A percentile compares a stretch with the other conserved stretches of the same genome.
These are phyloP conservation scores for Blastobotrys buckinghamii DNA, from an alignment of 1,139 yeast species.

Conservation along the genomic window DNA sequence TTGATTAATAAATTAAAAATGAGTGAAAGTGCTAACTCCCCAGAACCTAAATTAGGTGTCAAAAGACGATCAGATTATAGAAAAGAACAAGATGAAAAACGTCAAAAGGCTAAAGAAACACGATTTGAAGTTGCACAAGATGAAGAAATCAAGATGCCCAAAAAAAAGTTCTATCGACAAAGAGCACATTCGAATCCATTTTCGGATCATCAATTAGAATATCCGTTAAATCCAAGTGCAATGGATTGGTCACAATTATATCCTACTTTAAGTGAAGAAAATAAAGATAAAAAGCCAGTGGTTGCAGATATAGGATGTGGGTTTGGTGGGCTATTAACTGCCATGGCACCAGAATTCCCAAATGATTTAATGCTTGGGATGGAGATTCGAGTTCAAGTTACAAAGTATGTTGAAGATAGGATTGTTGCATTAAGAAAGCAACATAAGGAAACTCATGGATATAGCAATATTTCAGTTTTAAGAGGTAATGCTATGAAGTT, in stretches of 20 bases:
- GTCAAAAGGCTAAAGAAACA: slow-evolving; percentile 32
- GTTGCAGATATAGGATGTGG: slow-evolving; percentile 98
- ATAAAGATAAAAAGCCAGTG: slow-evolving; percentile 51
- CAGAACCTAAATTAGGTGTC: background rate
- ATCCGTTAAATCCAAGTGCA: slow-evolving; percentile 69
- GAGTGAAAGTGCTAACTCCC: background rate
- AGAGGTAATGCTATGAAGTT: slow-evolving; percentile 98
- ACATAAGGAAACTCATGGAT: slow-evolving; percentile 36
- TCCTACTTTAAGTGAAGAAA: slow-evolving; percentile 38
- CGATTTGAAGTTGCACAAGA: slow-evolving; percentile 37
- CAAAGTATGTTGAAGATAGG: slow-evolving; percentile 93
- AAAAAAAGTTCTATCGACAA: slow-evolving; percentile 88
- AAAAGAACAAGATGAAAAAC: slow-evolving; percentile 35
- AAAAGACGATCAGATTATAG: slow-evolving; percentile 37
- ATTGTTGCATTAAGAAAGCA: slow-evolving; percentile 78
- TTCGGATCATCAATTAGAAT: slow-evolving; percentile 87
- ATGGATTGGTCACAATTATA: slow-evolving; percentile 86
- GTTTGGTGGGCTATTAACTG: slow-evolving; percentile 84
- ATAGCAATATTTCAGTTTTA: slow-evolving; percentile 80
- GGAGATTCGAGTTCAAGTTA: slow-evolving; percentile 97
- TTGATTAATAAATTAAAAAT: too few relatives aligned
- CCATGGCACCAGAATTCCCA: slow-evolving; percentile 73
- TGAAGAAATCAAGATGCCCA: slow-evolving; percentile 75
- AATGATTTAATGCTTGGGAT: slow-evolving; percentile 75
- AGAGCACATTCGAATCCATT: slow-evolving; percentile 98